phyloP scores from a whole-genome alignment of 1,284 basidiomycete species.

The Puccinia horiana region DNA sequence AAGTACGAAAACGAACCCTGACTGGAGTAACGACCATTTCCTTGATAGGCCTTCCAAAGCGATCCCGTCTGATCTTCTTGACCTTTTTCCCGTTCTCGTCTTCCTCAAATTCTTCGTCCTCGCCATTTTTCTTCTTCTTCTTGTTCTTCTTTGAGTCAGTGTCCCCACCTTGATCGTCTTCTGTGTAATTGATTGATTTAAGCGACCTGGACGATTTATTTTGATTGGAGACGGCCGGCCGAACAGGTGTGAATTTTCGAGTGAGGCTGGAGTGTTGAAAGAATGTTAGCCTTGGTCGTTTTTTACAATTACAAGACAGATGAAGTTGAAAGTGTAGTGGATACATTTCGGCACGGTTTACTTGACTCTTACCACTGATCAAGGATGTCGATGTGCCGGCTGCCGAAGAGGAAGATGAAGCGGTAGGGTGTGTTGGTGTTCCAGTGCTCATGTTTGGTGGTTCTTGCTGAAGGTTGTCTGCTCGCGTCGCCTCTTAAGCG shows the following conservation, averaged over 20 bases:
- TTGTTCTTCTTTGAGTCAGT: conserved; percentile 17
- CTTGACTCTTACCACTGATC: conserved; percentile 27
- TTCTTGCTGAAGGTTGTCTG: not conserved
- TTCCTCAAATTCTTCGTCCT: conserved; percentile 38
- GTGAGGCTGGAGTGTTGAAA: not conserved
- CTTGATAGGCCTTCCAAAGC: conserved; percentile 47
- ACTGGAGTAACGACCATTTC: conserved; percentile 33
- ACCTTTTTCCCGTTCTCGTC: conserved; percentile 44
- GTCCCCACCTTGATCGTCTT: not conserved
- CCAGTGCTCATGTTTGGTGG: not conserved
- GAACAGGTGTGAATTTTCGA: conserved; percentile 41
- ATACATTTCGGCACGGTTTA: conserved; percentile 27
- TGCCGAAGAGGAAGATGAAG: not conserved
- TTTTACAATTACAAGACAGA: not conserved
- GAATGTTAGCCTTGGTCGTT: not conserved
- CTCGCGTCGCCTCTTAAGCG: too few species aligned
- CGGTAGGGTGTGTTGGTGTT: not conserved
- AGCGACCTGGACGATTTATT: conserved; percentile 28
- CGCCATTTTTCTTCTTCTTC: conserved; percentile 43
- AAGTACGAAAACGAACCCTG: conserved; percentile 13
- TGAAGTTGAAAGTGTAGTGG: not conserved
- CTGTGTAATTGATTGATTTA: conserved; percentile 37
- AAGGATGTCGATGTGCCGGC: not conserved
- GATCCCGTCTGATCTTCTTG: conserved; percentile 47
- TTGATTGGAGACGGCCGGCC: conserved; percentile 3